These are phyloP conservation scores for Pyrus betulifolia DNA, from an alignment of 306 rosid genomes.

Conservation along the genomic window DNA sequence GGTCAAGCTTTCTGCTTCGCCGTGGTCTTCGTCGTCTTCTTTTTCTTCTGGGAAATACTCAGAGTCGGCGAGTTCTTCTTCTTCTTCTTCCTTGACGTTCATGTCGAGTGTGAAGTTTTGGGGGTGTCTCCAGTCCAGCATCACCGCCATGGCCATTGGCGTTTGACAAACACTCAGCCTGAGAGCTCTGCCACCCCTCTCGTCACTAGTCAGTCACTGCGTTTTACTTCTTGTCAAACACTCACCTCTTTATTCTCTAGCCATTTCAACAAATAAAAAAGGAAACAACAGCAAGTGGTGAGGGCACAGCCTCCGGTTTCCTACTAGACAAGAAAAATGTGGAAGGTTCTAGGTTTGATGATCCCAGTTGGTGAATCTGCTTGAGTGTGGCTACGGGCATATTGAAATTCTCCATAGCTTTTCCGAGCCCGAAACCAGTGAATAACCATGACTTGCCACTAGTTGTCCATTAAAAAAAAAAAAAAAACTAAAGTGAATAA, in stretches of 20 bases:
- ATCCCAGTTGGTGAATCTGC: no score
- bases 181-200: not conserved
- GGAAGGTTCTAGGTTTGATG: no score
- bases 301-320: no score
- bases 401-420: no score
- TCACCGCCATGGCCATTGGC: not conserved
- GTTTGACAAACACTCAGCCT: not conserved
- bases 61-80: not conserved
- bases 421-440: no score
- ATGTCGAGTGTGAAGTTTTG: not conserved
- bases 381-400: fast-evolving
- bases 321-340: no score
- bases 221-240: not conserved
- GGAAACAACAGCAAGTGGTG: no score
- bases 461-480: no score
- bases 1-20: not conserved
- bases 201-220: not conserved
- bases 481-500: no score
- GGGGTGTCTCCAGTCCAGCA: not conserved
- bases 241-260: not conserved
- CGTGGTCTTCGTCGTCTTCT: not conserved
- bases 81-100: not conserved
- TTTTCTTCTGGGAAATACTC: no score
- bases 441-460: no score
- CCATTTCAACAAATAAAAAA: not conserved